These are phyloP conservation scores for Mrakia blollopis DNA, from an alignment of 768 basidiomycete genomes.

Conservation along the genomic window DNA sequence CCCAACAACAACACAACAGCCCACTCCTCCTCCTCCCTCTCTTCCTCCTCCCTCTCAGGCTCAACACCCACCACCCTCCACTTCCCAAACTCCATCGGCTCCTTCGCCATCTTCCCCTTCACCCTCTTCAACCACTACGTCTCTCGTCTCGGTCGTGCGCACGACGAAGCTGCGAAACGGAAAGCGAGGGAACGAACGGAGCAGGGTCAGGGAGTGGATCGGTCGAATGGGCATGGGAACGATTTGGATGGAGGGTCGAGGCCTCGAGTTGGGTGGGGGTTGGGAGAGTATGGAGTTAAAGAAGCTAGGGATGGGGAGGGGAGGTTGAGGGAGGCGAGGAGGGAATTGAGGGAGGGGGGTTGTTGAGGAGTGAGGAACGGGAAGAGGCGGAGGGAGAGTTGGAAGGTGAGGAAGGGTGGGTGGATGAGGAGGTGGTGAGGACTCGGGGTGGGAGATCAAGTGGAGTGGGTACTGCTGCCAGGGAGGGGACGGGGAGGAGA, in stretches of 20 bases:
- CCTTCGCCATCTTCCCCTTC: slow-evolving; percentile 26
- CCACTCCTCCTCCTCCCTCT: slow-evolving; percentile 16
- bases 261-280: slow-evolving; percentile 56
- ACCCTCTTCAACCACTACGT: slow-evolving; percentile 54
- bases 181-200: slow-evolving; percentile 7
- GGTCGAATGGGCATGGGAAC: slow-evolving; percentile 46
- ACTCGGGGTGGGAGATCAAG: not conserved
- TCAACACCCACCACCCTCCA: slow-evolving; percentile 31
- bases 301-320: slow-evolving; percentile 46
- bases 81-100: slow-evolving; percentile 33
- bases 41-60: slow-evolving; percentile 12
- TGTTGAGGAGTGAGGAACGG: slow-evolving; percentile 17
- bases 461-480: too few species aligned
- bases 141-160: slow-evolving; percentile 61
- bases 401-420: slow-evolving; percentile 27
- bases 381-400: slow-evolving; percentile 36
- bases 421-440: slow-evolving; percentile 15
- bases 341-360: slow-evolving; percentile 28
- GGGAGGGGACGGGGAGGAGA: not conserved
- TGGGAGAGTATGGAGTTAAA: slow-evolving; percentile 63
- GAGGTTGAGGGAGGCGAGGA: slow-evolving; percentile 39
- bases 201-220: slow-evolving; percentile 51
- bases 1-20: not conserved
- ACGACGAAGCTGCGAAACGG: slow-evolving; percentile 53
- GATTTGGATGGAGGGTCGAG: slow-evolving; percentile 36